These are phyloP conservation scores for Fusarium incarnatum DNA, from an alignment of 2,329 filamentous ascomycete species.

Conservation along the genomic window DNA sequence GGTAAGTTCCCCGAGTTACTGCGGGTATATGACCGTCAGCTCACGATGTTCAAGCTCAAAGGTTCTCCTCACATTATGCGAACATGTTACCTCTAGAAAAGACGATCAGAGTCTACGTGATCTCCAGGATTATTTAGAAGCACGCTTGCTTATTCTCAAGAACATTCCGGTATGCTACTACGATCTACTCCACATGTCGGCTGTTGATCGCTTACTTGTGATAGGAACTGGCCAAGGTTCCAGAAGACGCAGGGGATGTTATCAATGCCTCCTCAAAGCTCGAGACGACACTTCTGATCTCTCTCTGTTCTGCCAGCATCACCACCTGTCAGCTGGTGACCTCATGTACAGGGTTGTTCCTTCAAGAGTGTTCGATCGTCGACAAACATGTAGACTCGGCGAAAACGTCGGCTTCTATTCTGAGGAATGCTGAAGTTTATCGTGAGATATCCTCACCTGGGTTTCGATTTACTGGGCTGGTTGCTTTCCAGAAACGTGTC, in stretches of 20 bases:
- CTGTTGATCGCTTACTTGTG: slow-evolving; percentile 21
- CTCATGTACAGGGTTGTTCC: slow-evolving; percentile 69
- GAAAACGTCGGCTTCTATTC: slow-evolving; percentile 63
- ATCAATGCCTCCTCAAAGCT: slow-evolving; percentile 64
- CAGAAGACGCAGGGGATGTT: slow-evolving; percentile 67
- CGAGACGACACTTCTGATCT: slow-evolving; percentile 72
- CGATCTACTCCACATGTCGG: neutral
- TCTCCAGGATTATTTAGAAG: slow-evolving; percentile 68
- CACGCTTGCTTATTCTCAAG: slow-evolving; percentile 64
- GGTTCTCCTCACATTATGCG: slow-evolving; percentile 61
- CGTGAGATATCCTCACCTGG: slow-evolving; percentile 71
- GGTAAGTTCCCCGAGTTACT: slow-evolving; percentile 52
- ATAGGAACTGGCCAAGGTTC: slow-evolving; percentile 66
- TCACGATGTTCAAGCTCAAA: slow-evolving; percentile 44
- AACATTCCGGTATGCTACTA: slow-evolving; percentile 59
- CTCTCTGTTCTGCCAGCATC: slow-evolving; percentile 73
- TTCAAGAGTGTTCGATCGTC: slow-evolving; percentile 70
- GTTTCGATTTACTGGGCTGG: slow-evolving; percentile 75
- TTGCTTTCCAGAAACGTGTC: slow-evolving; percentile 76
- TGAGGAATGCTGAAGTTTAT: slow-evolving; percentile 71
- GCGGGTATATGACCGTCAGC: slow-evolving; percentile 3
- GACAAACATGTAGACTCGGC: slow-evolving; percentile 62
- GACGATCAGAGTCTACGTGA: slow-evolving; percentile 58
- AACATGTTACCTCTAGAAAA: slow-evolving; percentile 58
- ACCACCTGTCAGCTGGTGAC: slow-evolving; percentile 74